Base-by-base conservation (phyloP, 2,329 filamentous ascomycete genomes). In the Juglanconis sp. region DNA sequence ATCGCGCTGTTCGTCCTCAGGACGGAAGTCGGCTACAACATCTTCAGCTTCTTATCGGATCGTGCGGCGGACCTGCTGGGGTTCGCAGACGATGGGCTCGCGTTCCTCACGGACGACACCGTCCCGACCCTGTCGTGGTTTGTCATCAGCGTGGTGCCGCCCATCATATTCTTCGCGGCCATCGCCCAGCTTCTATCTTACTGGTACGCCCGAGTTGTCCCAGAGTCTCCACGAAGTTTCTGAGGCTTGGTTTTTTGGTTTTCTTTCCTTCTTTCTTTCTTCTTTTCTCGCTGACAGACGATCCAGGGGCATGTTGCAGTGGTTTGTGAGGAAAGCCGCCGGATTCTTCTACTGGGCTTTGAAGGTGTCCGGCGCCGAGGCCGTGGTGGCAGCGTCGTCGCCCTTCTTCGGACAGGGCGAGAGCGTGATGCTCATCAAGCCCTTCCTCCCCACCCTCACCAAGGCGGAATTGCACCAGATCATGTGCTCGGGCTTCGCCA, bases 331-430 rank as follows among this genome's bases (percentile, higher is more conserved):
- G 67, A 96, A 96, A 75, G 91, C 95, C 68, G 92, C 93, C 62
- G 83, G 85, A 55, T 92, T 96, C 76, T 96, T 97, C 82, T 96
- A 94, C 84, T 96, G 91, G 89, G 83, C 81, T 49, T 88, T 97
- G 75, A 84, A 86, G 55, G 91, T 96, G 5, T 96, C 92, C 4
- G 93, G 93, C 63, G 91, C 91, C 50, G 93, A 96, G 75, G 92
- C 93, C n/a, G 90, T 96, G 53, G 93, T 96, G 61, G 93, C 93
- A 38, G 90, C 93, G 38, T 92, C 93, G 9, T 96, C 92, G 1
- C 93, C 93, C 8, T 96, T 96, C 76, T 95, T 96, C 69, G 93
- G 93, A 8, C 92, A 96, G 78, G 92, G 93, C 70, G 93, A 96
- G 80, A 95, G 90, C 31, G 92, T 91, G 62, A 96, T 96, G 90